Evolutionary conservation across 2,329 filamentous ascomycete genomes (phyloP).

Genomic region (Cytospora piceicola): DNA sequence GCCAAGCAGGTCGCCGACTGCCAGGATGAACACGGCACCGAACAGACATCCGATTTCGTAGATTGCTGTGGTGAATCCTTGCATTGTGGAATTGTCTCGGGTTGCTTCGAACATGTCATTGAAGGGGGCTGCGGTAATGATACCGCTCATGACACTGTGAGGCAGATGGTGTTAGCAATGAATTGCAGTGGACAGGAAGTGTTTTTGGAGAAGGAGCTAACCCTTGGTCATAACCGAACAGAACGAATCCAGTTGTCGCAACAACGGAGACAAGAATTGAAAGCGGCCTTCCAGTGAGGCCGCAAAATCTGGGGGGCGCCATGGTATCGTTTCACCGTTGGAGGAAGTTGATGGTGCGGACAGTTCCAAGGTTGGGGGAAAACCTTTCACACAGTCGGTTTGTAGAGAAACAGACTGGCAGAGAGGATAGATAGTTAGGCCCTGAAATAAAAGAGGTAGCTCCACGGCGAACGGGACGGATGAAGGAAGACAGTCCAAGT

Average conservation of each 20-base stretch:
- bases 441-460: not conserved
- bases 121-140: constrained; percentile 56
- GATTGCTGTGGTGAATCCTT: constrained; percentile 52
- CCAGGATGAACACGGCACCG: constrained; percentile 54
- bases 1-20: constrained; percentile 57
- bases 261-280: constrained; percentile 63
- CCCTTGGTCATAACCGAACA: constrained; percentile 63
- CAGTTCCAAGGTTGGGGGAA: not conserved
- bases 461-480: not conserved
- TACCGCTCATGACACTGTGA: constrained; percentile 53
- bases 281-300: constrained; percentile 61
- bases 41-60: constrained; percentile 51
- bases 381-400: not conserved
- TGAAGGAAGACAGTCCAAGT: not conserved
- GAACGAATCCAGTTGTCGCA: constrained; percentile 65
- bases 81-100: constrained; percentile 49
- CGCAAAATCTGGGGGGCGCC: constrained; percentile 60
- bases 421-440: not conserved
- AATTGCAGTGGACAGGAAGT: constrained; percentile 4
- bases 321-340: constrained; percentile 40
- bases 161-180: constrained; percentile 25
- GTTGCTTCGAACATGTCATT: constrained; percentile 52
- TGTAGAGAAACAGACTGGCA: not conserved
- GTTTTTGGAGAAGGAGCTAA: constrained; percentile 34
- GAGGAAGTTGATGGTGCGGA: constrained; percentile 3